Base-by-base conservation (phyloP, 108 stramenopile species). In the Phaeodactylum tricornutum region DNA sequence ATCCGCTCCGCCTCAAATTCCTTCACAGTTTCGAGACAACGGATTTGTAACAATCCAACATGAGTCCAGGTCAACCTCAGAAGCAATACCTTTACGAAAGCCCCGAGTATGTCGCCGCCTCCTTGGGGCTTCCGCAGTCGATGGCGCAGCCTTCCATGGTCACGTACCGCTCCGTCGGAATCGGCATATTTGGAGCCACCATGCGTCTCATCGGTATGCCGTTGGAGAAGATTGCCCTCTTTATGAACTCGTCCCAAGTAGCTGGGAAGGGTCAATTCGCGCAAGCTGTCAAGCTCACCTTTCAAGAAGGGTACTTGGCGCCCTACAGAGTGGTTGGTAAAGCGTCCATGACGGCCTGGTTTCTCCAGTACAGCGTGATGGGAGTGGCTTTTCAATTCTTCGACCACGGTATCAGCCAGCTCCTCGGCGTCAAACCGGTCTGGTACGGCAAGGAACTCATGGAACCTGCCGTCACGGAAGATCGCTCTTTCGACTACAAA, bases 181-280 rank as follows among this genome's bases (percentile, higher is more conserved):
- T 84, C 32, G 83, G 83, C 1, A 40, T 67, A 23, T 84, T 74
- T 55, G 83, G 78, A 25, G 69, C 70, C 16, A 59, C 58, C 20
- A 77, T 80, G 73, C 70, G 83, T 2, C 80, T 54, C 43, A 30
- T 44, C 33, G 78, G 78, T 36, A 85, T 85, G 83, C 83, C 83
- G 3, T 57, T 85, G 44, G 83, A 85, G 55, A 85, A 79, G 53
- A 73, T 81, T 7, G 83, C 83, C n/a, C 68, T 85, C 41, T 76
- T 54, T 47, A 70, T 78, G 76, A 85, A 85, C 47, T 77, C 75
- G 1, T 61, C 64, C 0, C 79, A 78, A 62, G 83, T 84, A 9
- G 53, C 72, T 1, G 83, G 83, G 4, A 23, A 46, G 25, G 48
- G 74, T 40, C 79, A 64, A 44, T 61, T 81, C 26, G 23, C 26